Evolutionary conservation across 1,139 yeast species (phyloP), one percentile per base, ranked within the genome.

Genomic region (Kluyveromyces marxianus): DNA sequence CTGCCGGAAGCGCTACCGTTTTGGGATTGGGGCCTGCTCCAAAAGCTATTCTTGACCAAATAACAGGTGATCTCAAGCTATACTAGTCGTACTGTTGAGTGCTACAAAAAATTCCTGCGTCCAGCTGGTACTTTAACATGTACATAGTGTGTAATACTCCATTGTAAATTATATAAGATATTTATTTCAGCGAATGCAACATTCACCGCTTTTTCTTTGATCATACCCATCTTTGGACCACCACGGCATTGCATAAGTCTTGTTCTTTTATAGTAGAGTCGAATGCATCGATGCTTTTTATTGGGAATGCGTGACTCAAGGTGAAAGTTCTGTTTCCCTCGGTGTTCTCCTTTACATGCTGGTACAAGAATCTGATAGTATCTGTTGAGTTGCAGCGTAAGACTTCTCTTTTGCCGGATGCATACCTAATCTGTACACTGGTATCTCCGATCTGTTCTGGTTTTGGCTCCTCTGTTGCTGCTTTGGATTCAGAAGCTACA

Each of bases 1-100:
- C 89, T 7, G 85, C 96, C 4, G 97, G 97, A 1, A 81, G 94
- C 52, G 95, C 95, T 3, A 92, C 98, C 0, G 97, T 94, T 0
- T 69, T 92, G 29, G 98, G 97, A 0, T 65, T 92, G 31, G 98
- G 99, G 0, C 99, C 99, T 1, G 98, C 96, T 10, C 97, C 97
- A n/a, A 86, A 85, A 57, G 61, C 75, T 0, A 79, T 82, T 0
- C 66, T 92, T 48, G 96, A 92, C 62, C 78, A 82, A 59, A 80
- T 92, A 45, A 89, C 97, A 0, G 83, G 87, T 7, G 81, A 75
- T 32, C 71, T 92, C 57, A 86, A 84, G 62, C 69, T 92, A 50
- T 88, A 85, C 59, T 90, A 67, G 65, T 33, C n/a, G 31, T 37
- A 31, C 21, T 10, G 27, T 21, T 25, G 14, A 27, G 25, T 14